These are phyloP conservation scores for Yarrowia hollandica DNA, from an alignment of 805 yeast genomes.

Conservation along the genomic window DNA sequence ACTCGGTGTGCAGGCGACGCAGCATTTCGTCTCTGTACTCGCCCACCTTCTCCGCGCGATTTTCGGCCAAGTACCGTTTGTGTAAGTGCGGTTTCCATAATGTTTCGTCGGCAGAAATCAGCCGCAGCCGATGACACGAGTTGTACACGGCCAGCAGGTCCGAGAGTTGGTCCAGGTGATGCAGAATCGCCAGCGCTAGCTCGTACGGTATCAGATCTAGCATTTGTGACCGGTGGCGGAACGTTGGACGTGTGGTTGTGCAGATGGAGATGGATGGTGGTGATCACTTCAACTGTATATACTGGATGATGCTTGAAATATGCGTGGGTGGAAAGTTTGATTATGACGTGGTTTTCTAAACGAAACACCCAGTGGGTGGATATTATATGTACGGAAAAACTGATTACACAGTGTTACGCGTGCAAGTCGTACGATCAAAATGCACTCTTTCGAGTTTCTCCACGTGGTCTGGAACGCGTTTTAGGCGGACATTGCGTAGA, in stretches of 20 bases:
- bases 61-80: not conserved
- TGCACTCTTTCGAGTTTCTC: too few relatives aligned
- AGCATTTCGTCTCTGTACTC: conserved; percentile 14
- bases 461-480: too few relatives aligned
- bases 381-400: too few relatives aligned
- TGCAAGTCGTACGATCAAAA: too few relatives aligned
- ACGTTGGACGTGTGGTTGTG: not conserved
- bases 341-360: too few relatives aligned
- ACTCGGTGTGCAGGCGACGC: not conserved
- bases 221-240: not conserved
- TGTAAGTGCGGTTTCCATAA: conserved; percentile 11
- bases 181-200: conserved; percentile 10
- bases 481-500: too few relatives aligned
- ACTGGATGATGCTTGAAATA: too few relatives aligned
- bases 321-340: too few relatives aligned
- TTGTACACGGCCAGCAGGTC: conserved; percentile 20
- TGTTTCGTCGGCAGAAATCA: not conserved
- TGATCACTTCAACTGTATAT: too few relatives aligned
- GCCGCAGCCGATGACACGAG: not conserved
- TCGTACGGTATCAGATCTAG: conserved; percentile 18
- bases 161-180: not conserved
- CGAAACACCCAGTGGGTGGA: too few relatives aligned
- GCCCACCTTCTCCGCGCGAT: not conserved
- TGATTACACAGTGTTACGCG: too few relatives aligned
- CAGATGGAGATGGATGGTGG: not conserved